Evolutionary conservation across 2,329 filamentous ascomycete species (phyloP), one percentile per base, ranked within the genome.

Genomic region (Trichoderma atrobrunneum): DNA sequence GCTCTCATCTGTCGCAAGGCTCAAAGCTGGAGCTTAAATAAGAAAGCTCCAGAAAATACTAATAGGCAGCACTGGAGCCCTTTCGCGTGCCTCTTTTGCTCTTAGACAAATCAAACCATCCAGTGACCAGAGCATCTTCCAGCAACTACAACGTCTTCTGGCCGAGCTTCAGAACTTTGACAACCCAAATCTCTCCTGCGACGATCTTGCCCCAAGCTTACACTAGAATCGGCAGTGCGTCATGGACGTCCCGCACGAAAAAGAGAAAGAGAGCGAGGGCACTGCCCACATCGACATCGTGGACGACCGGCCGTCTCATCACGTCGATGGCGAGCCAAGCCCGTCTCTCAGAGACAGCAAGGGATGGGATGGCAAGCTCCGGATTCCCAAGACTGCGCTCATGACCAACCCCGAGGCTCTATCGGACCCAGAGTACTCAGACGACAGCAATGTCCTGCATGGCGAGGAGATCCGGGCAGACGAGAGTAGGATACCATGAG

Each of bases 371-470:
- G 93, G 93, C 74, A 95, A 95, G 83, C 86, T 95, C 72, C 87
- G 93, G 51, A 83, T 97, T 65, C 90, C 92, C 74, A 91, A 88
- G 78, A 78, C 81, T 11, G 79, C 81, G 8, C 84, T 89, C 36
- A 84, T 97, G 61, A 85, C 88, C 28, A 97, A 97, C 78, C 92
- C 93, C 3, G 93, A 96, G 78, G 93, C 92, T 11, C 82, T 97
- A 66, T 92, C 92, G 57, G 94, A 98, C 77, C 90, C 93, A 0
- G 94, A 97, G 71, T 94, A 95, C 79, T 96, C 93, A 18, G 94
- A 87, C 75, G 88, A 90, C 12, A 88, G 90, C 74, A 88, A 91
- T 73, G 87, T 91, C 24, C 83, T 92, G 74, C 89, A 89, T 0
- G 91, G 91, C 64, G 92, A 97, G 72, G 86, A 91, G 78, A 94